Conservation (phyloP, 495 filamentous ascomycete species). For the Penicillium maclennaniae region DNA sequence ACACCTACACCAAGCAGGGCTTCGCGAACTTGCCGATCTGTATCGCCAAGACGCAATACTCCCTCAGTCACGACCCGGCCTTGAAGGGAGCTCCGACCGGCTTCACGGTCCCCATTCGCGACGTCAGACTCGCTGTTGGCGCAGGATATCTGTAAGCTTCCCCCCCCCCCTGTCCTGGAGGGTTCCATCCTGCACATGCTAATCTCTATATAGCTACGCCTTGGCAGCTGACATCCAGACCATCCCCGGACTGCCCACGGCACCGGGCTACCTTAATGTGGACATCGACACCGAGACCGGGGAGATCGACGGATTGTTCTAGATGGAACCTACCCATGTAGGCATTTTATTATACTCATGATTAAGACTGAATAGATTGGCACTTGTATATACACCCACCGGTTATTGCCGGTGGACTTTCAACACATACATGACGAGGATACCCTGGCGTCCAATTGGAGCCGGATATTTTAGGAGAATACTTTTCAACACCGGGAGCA, state of each 20-base stretch:
- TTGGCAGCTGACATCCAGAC: slow-evolving; percentile 97
- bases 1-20: slow-evolving; percentile 88
- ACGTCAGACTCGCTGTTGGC: slow-evolving; percentile 90
- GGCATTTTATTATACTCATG: neutral
- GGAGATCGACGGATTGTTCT: slow-evolving; percentile 95
- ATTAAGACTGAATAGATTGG: slow-evolving; percentile 3
- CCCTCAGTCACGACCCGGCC: slow-evolving; percentile 85
- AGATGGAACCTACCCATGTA: slow-evolving; percentile 19
- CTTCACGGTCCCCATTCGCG: slow-evolving; percentile 92
- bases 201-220: slow-evolving; percentile 60
- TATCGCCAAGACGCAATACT: slow-evolving; percentile 97
- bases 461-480: slow-evolving; percentile 15
- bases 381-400: slow-evolving; percentile 14
- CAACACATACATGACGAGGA: slow-evolving; percentile 20
- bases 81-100: slow-evolving; percentile 96
- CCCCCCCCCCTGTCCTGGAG: slow-evolving; percentile 1
- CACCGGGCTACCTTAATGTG: slow-evolving; percentile 93
- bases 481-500: slow-evolving; percentile 20
- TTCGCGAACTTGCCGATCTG: slow-evolving; percentile 92
- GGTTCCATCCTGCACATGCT: neutral
- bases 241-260: slow-evolving; percentile 92
- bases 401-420: neutral
- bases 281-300: slow-evolving; percentile 91
- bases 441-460: slow-evolving; percentile 19
- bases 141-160: slow-evolving; percentile 78